Evolutionary conservation across 257 asterid species (phyloP).

Genomic region (Scutellaria barbata): DNA sequence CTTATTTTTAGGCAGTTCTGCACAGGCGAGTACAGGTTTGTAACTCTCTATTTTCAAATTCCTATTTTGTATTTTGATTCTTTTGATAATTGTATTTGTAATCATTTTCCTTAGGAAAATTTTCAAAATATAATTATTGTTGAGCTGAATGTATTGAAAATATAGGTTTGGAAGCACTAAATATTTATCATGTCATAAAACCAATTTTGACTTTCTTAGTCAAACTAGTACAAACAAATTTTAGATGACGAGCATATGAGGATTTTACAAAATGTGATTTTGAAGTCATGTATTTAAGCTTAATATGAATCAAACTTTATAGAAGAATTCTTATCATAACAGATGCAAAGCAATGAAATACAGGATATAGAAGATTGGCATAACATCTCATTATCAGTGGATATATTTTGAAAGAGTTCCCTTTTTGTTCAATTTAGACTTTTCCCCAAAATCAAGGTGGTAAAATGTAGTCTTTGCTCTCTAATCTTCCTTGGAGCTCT

Average conservation of each 20-base stretch:
- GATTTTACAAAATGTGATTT: constrained; percentile 1
- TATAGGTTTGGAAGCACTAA: neutral
- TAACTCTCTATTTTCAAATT: constrained; percentile 16
- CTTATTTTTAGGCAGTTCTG: constrained; percentile 72
- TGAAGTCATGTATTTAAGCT: constrained; percentile 17
- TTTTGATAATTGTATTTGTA: constrained; percentile 7
- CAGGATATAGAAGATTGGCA: neutral
- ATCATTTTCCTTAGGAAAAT: neutral
- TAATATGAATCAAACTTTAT: neutral
- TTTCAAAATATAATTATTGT: neutral
- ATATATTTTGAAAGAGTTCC: neutral
- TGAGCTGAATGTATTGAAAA: neutral
- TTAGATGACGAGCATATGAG: neutral
- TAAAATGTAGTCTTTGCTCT: neutral
- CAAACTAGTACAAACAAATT: neutral
- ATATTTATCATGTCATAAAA: neutral
- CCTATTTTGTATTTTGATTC: neutral
- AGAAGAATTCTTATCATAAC: neutral
- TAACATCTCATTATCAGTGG: neutral
- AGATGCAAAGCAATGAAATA: constrained; percentile 10
- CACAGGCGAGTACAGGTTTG: constrained; percentile 88
- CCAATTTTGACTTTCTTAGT: constrained; percentile 1
- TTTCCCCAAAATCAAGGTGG: neutral
- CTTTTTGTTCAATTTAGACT: neutral
- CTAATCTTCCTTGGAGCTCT: neutral